Base-by-base conservation (phyloP, 1,284 basidiomycete species). In the Trametes hirsuta region DNA sequence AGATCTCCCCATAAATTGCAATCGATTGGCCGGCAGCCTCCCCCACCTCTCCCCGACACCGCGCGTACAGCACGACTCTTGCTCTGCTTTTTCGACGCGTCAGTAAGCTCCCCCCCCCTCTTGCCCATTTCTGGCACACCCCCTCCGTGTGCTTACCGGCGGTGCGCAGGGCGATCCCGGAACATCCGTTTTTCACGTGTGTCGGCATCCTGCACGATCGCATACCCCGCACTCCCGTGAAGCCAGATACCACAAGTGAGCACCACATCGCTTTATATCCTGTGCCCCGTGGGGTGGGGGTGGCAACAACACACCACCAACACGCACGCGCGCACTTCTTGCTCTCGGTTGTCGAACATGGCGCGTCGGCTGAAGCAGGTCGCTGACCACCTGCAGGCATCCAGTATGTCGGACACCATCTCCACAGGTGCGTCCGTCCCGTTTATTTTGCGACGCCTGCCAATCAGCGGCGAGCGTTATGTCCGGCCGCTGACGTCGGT, bases 381-480 rank as follows among this genome's bases (percentile, higher is more conserved):
- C 45, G 59, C 66, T 45, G 53, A 68, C 48, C 72, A 74, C 55
- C 58, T 74, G 15, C 54, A 55, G 52, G 36, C 56, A 53, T 8
- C 61, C 9, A 67, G 54, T 36, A 71, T 70, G 71, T 68, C 68
- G 35, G 61, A 47, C 51, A 60, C 59, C 21, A 61, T 69, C 36
- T 59, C 81, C 40, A 78, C 81, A 75, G 87, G 87, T 86, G 63
- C 62, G 69, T 66, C 50, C 22, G 69, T 66, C 50, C 22, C 35
- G 47, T 54, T 36, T 36, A 39, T 24, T 41, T 45, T 18, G n/a
- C 58, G 58, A 47, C 53, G 37, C 47, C 45, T 37, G 34, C 59
- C 61, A 54, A 53, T 58, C 56, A 47, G 34, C 42, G 48, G 35
- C 57, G 47, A 34, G 45, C 54, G 25, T 41, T 55, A 56, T 60